Conservation (phyloP, 306 rosid species). For the Castanopsis chinensis region DNA sequence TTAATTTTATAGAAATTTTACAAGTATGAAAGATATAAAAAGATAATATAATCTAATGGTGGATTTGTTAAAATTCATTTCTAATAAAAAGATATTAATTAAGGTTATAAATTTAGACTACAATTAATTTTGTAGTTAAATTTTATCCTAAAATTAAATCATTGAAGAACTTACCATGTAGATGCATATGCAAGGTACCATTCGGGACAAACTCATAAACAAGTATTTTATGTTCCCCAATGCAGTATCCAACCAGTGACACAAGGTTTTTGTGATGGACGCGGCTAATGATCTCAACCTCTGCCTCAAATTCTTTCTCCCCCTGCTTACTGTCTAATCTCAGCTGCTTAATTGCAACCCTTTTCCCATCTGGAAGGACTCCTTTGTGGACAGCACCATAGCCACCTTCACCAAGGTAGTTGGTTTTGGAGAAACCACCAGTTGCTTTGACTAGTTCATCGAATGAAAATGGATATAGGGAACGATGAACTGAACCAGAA, state of each 20-base stretch:
- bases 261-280: constrained; percentile 72
- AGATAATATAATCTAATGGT: too few species aligned
- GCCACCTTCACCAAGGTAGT: constrained; percentile 69
- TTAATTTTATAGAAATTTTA: too few species aligned
- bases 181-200: too few species aligned
- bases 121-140: too few species aligned
- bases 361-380: constrained; percentile 56
- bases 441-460: constrained; percentile 54
- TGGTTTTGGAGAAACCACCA: constrained; percentile 41
- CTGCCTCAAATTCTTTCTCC: constrained; percentile 66
- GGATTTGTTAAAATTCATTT: too few species aligned
- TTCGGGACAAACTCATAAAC: too few species aligned
- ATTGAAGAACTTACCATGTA: too few species aligned
- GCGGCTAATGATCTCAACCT: constrained; percentile 62
- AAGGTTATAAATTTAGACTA: too few species aligned
- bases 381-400: constrained; percentile 69
- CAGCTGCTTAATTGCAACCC: constrained; percentile 59
- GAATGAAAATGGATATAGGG: constrained; percentile 45
- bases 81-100: too few species aligned
- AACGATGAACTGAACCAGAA: too few species aligned
- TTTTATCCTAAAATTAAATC: too few species aligned
- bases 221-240: constrained; percentile 44
- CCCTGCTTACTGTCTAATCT: constrained; percentile 59
- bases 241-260: constrained; percentile 59
- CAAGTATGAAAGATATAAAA: too few species aligned